Evolutionary conservation across 805 yeast genomes (phyloP).

Genomic region (Candida tallmaniae): DNA sequence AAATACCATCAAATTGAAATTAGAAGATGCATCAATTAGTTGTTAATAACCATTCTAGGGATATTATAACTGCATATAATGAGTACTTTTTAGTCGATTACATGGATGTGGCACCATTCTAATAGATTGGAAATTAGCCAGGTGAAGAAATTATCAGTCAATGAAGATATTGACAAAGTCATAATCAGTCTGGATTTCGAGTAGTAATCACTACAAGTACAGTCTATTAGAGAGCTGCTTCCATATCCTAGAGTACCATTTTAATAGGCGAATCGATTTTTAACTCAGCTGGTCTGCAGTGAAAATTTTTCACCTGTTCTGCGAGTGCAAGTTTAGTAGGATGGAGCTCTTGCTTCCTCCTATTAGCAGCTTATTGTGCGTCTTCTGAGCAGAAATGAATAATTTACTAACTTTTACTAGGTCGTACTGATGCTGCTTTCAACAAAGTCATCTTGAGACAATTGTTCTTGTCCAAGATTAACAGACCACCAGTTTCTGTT

Average conservation of each 20-base stretch:
- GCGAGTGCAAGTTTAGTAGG: conserved; percentile 27
- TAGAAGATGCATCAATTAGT: neutral
- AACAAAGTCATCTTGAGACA: conserved; percentile 94
- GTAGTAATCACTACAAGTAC: too few species aligned
- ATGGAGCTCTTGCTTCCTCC: too few species aligned
- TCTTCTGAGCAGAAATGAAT: conserved; percentile 42
- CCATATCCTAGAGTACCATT: conserved; percentile 1
- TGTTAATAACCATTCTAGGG: too few species aligned
- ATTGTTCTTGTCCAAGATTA: conserved; percentile 95
- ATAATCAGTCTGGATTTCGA: too few species aligned
- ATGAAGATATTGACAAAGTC: conserved; percentile 12
- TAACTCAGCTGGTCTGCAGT: conserved; percentile 1
- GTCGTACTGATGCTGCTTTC: conserved; percentile 99
- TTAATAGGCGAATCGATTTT: too few species aligned
- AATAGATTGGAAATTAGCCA: too few species aligned
- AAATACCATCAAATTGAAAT: neutral
- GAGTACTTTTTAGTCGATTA: conserved; percentile 5
- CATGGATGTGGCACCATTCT: too few species aligned
- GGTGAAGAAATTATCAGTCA: conserved; percentile 5
- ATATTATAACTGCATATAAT: too few species aligned
- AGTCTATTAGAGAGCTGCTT: too few species aligned
- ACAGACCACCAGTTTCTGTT: conserved; percentile 99
- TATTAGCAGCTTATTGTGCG: conserved; percentile 22
- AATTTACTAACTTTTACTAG: conserved; percentile 42
- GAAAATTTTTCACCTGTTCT: conserved; percentile 17